phyloP scores from a whole-genome alignment of 192 early-diverging fungal species.

The Nowakowskiella sp. region DNA sequence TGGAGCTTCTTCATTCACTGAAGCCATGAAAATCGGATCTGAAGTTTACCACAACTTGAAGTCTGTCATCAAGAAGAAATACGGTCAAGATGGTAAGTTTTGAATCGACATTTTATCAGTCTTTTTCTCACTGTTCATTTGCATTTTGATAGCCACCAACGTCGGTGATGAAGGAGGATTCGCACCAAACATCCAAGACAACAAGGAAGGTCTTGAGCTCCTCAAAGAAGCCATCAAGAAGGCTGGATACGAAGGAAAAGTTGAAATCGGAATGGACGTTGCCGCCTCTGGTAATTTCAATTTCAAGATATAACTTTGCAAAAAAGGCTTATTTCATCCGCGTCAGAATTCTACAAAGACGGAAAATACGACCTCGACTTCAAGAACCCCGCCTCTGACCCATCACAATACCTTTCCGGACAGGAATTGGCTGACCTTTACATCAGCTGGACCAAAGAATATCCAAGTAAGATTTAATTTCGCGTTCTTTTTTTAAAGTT shows the following conservation, averaged over 20 bases:
- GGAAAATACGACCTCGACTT: slow-evolving; percentile 98
- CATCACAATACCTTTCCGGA: slow-evolving; percentile 61
- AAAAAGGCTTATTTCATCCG: neutral
- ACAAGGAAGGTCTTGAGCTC: slow-evolving; percentile 91
- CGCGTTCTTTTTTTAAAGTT: neutral
- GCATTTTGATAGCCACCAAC: slow-evolving; percentile 84
- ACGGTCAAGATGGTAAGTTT: slow-evolving; percentile 75
- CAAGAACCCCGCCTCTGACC: slow-evolving; percentile 83
- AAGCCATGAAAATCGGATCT: slow-evolving; percentile 96
- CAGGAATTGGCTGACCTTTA: slow-evolving; percentile 80
- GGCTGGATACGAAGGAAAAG: slow-evolving; percentile 94
- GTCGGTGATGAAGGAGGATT: slow-evolving; percentile 99
- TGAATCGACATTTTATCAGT: neutral
- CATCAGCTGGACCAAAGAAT: slow-evolving; percentile 67
- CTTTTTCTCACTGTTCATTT: neutral
- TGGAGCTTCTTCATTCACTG: slow-evolving; percentile 82
- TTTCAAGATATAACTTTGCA: neutral
- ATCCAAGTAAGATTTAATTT: slow-evolving; percentile 47
- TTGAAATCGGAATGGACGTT: slow-evolving; percentile 95
- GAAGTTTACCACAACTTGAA: slow-evolving; percentile 97
- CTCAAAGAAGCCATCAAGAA: slow-evolving; percentile 80
- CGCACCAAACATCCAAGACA: slow-evolving; percentile 97
- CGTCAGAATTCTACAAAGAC: slow-evolving; percentile 87
- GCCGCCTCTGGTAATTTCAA: slow-evolving; percentile 66
- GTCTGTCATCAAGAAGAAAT: slow-evolving; percentile 97